Evolutionary conservation across 352 stramenopile genomes (phyloP), one percentile per base, ranked within the genome.

Genomic region (Globisporangium radiosum): DNA sequence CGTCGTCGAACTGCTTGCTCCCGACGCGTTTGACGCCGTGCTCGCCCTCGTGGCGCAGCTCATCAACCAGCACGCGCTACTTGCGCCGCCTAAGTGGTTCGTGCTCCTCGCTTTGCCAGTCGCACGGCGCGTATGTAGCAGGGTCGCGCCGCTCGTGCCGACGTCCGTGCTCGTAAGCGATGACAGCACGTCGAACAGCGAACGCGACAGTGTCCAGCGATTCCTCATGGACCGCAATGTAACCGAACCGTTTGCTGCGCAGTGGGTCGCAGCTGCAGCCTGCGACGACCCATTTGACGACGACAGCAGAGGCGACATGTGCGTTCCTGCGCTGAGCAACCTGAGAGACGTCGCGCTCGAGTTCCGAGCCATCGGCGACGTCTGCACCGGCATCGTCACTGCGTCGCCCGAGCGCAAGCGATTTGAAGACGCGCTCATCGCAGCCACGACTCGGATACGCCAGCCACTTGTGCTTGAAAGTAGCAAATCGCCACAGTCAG

Each of bases 21-120:
- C 68, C 0, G 44, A 52, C 0, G 53, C 76, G 6, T 76, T 71
- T 3, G 72, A 83, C 15, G 8, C 39, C 4, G 62, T 77, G 3
- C 48, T 86, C 3, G 42, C 60, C 2, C 56, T 86, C 0, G 63
- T 86, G 4, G 87, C 79, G 3, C 63, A 72, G 7, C 36, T 83
- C 8, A 75, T 89, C 44, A 81, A 76, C 45, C 69, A 86, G 38
- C 69, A 87, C 49, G 70, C 75, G 13, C 42, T 86, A 45, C 57
- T 87, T 1, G 74, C 66, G 0, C 60, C 78, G 0, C 79, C 79
- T 0, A 61, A 80, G 42, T 87, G 79, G 79, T 74, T 78, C 49
- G 13, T 83, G 1, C 10, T 87, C 4, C 69, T 52, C 3, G 72
- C 71, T 8, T 61, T 72, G 8, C 15, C 56, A 9, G 53, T 85